These are phyloP conservation scores for Lachancea thermotolerans DNA, from an alignment of 805 yeast genomes.

Conservation along the genomic window DNA sequence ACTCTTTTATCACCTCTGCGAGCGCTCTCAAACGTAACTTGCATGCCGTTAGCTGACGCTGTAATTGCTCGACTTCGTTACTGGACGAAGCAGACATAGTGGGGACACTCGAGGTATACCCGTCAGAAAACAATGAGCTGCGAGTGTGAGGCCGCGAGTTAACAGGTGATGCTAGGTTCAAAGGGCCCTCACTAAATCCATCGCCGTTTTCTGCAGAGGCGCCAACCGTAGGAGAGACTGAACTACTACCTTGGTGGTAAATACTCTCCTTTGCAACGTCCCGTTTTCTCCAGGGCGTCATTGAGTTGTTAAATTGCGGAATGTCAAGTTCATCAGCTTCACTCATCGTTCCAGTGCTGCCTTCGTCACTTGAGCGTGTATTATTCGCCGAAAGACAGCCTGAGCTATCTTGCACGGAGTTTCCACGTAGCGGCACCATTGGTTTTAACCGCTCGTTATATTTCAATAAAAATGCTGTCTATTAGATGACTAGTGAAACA, in stretches of 20 bases:
- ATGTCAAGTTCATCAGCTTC: neutral
- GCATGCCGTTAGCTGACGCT: constrained; percentile 37
- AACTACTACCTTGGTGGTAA: no score
- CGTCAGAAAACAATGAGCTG: constrained; percentile 17
- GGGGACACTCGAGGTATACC: constrained; percentile 5
- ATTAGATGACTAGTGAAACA: no score
- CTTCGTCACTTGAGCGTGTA: no score
- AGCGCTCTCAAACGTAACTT: constrained; percentile 33
- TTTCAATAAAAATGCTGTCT: no score
- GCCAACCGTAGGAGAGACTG: no score
- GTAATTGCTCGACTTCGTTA: constrained; percentile 34
- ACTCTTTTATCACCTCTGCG: constrained; percentile 28
- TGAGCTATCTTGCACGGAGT: no score
- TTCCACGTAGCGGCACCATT: no score
- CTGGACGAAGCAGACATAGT: constrained; percentile 12
- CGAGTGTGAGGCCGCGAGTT: constrained; percentile 15
- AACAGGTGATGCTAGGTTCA: constrained; percentile 14
- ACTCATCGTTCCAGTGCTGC: neutral
- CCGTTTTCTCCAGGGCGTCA: constrained; percentile 34
- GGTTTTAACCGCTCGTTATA: no score
- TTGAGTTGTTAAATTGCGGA: constrained; percentile 31
- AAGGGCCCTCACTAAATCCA: neutral
- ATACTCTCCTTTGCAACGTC: neutral
- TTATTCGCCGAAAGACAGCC: no score
- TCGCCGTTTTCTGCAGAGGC: neutral